Percentiles rank a stretch among this genome's conserved stretches.
Conservation (phyloP, 352 stramenopile genomes). For the Ophiocytium majus region DNA sequence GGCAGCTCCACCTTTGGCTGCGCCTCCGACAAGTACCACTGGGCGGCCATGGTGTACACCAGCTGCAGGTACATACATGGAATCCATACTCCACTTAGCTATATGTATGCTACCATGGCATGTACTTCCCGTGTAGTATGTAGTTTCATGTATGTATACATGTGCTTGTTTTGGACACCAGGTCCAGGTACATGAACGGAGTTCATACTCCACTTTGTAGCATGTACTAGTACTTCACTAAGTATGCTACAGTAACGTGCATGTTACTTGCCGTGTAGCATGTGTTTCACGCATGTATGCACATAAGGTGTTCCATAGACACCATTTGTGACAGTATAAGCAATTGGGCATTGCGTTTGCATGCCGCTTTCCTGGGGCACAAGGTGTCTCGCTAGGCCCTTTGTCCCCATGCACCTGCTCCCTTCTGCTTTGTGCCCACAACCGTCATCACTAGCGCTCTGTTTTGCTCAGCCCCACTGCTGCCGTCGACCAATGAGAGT, state of each 20-base stretch:
- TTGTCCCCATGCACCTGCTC: not conserved
- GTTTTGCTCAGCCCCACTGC: not conserved
- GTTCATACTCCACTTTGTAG: not conserved
- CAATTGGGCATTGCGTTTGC: no score
- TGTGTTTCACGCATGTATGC: not conserved
- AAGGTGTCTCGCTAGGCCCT: no score
- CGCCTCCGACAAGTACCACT: slow-evolving; percentile 19
- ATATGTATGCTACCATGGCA: no score
- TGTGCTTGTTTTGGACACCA: not conserved
- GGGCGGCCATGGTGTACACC: not conserved
- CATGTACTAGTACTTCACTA: not conserved
- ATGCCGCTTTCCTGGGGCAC: not conserved
- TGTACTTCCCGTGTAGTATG: no score
- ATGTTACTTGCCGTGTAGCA: not conserved
- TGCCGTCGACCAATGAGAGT: not conserved
- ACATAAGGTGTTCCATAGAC: not conserved
- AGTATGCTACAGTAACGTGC: not conserved
- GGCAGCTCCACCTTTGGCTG: not conserved
- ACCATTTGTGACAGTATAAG: not conserved
- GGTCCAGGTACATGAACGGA: not conserved
- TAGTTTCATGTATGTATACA: not conserved
- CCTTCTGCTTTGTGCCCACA: not conserved
- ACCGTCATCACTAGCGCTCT: not conserved
- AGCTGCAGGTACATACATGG: not conserved
- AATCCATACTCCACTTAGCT: no score